phyloP scores from a whole-genome alignment of 2,329 filamentous ascomycete genomes.

The Penicillium sp. region DNA sequence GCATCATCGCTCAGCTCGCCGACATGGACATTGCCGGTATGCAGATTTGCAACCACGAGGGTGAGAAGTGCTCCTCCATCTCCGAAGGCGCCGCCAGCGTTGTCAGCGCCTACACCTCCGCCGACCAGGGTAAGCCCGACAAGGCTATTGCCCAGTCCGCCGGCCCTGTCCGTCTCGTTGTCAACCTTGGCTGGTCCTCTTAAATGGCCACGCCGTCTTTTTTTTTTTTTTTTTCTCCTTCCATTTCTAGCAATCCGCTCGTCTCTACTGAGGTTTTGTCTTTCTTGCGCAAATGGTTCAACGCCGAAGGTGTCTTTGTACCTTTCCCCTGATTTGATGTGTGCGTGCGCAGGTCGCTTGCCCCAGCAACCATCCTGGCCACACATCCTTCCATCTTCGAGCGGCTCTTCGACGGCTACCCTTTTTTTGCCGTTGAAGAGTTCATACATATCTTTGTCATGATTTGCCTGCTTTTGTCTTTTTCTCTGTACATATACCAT shows the following conservation, averaged over 20 bases:
- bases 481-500: constrained; percentile 32
- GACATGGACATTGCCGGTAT: constrained; percentile 36
- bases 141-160: constrained; percentile 30
- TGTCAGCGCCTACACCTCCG: constrained; percentile 36
- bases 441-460: constrained; percentile 22
- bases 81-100: constrained; percentile 22
- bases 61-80: constrained; percentile 35
- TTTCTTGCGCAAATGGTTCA: constrained; percentile 21
- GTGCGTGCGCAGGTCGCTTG: constrained; percentile 15
- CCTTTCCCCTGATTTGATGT: constrained; percentile 5
- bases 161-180: constrained; percentile 35
- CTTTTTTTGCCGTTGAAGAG: constrained; percentile 4
- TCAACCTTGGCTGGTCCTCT: constrained; percentile 33
- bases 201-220: constrained; percentile 3
- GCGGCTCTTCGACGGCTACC: constrained; percentile 10
- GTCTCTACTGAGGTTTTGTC: constrained; percentile 12
- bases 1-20: constrained; percentile 36
- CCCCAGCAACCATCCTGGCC: constrained; percentile 4
- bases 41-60: constrained; percentile 35
- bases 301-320: constrained; percentile 8
- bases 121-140: constrained; percentile 28
- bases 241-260: constrained; percentile 9
- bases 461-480: constrained; percentile 15
- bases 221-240: constrained; percentile 1
- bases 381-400: constrained; percentile 6